Base-by-base conservation (phyloP, 768 basidiomycete species). In the Lactifluus piperatus region DNA sequence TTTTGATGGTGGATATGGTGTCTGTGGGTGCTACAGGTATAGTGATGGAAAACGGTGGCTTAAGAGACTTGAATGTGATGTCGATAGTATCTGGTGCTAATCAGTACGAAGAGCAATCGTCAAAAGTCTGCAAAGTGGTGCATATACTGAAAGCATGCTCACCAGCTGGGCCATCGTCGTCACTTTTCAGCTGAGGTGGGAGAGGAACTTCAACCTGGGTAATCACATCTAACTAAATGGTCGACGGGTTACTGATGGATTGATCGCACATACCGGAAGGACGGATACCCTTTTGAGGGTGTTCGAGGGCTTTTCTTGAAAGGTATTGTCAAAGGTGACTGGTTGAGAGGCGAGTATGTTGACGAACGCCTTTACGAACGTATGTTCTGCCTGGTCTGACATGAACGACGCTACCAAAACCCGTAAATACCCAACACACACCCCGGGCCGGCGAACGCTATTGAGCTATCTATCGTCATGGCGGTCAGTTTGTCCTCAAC, bases 61-160 rank as follows among this genome's bases (percentile, higher is more conserved):
- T 98, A 68, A 84, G 76, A 49, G 91, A 97, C 73, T 97, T 97
- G 79, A 99, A 83, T 52, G 83, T 87, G 65, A 99, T 72, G 22
- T 76, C 76, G 65, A 97, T 73, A 30, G 81, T 71, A 51, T 78
- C 73, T 65, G 48, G 24, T 20, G 39, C 52, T 60, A 41, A 54
- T 22, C 54, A 20, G 51, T 29, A 34, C 7, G 11, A 13, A 61
- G 56, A 26, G n/a, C 46, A 30, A 45, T 48, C 18, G 32, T 37
- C 30, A 27, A 20, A n/a, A 36, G 20, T 11, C 27, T 34, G n/a
- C 49, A 26, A 34, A n/a, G 57, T 43, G 48, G 30, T 45, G 37
- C 22, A n/a, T 34, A 18, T 4, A 46, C n/a, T n/a, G n/a, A n/a
- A n/a, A n/a, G 37, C 24, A 14, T 14, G 62, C 69, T 56, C 59